Percentiles rank a stretch among this genome's conserved stretches.
Evolutionary conservation across 2,329 filamentous ascomycete species (phyloP).

Genomic region (Nannizziopsis barbatae): DNA sequence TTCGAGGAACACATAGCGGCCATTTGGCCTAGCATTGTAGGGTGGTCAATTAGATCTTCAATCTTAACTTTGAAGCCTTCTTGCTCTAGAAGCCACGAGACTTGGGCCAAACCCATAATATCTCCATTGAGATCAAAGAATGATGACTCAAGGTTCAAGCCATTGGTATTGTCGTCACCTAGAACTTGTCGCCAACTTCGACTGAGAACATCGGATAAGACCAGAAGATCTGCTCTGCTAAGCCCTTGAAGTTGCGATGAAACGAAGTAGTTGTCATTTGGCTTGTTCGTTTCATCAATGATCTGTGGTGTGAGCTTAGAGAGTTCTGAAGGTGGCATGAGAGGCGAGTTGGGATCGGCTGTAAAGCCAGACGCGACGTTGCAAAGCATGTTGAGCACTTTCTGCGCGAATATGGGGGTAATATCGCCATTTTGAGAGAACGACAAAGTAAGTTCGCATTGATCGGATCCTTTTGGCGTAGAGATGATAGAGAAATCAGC

Average conservation of each 20-base stretch:
- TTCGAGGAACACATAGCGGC: constrained; percentile 18
- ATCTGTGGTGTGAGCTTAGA: constrained; percentile 26
- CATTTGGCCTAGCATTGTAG: constrained; percentile 34
- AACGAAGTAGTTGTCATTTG: constrained; percentile 25
- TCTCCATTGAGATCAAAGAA: constrained; percentile 36
- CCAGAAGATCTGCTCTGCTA: constrained; percentile 30
- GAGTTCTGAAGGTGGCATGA: constrained; percentile 26
- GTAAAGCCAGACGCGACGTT: constrained; percentile 29
- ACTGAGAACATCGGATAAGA: constrained; percentile 31
- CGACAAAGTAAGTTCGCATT: constrained; percentile 28
- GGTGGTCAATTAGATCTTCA: constrained; percentile 32
- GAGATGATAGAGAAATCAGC: constrained; percentile 33
- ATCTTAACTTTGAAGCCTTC: constrained; percentile 31
- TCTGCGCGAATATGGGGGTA: constrained; percentile 24
- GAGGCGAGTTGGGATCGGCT: constrained; percentile 25
- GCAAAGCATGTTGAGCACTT: constrained; percentile 32
- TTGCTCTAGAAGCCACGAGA: constrained; percentile 33
- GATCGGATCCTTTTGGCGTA: constrained; percentile 25
- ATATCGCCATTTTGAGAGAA: constrained; percentile 31
- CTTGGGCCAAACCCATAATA: constrained; percentile 32
- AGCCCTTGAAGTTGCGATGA: constrained; percentile 29
- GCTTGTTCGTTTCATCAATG: constrained; percentile 17
- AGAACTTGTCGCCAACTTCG: constrained; percentile 34
- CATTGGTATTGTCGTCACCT: constrained; percentile 18
- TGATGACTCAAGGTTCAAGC: constrained; percentile 29